Conservation (phyloP, 23 red algal genomes). For the Pyropia yezoensis region DNA sequence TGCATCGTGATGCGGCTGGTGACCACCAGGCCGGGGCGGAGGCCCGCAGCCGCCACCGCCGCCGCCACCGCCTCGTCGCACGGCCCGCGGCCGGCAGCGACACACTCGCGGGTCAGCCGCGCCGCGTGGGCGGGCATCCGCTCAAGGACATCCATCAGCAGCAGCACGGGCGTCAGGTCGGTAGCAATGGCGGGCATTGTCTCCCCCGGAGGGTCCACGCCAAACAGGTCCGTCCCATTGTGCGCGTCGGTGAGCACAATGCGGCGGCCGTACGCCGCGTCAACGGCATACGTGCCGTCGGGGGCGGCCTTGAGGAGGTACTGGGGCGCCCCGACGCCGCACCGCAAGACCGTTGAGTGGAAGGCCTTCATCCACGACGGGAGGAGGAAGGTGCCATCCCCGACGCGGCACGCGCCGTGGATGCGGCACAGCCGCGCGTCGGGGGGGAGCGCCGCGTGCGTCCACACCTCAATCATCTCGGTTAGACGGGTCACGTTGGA, state of each 20-base stretch:
- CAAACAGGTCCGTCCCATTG: slow-evolving; percentile 33
- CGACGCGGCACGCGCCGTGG: slow-evolving; percentile 31
- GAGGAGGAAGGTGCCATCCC: slow-evolving; percentile 37
- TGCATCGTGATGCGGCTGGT: slow-evolving; percentile 28
- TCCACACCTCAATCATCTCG: not conserved
- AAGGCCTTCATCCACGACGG: slow-evolving; percentile 48
- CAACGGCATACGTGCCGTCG: not conserved
- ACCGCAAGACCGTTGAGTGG: not conserved
- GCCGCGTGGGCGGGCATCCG: slow-evolving; percentile 4
- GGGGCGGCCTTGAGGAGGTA: slow-evolving; percentile 2
- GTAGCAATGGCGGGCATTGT: slow-evolving; percentile 15
- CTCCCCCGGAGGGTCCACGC: slow-evolving; percentile 19
- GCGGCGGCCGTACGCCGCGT: not conserved
- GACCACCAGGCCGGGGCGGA: slow-evolving; percentile 36
- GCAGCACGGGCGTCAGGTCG: slow-evolving; percentile 30
- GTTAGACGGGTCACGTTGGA: too few species aligned
- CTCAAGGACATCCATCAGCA: slow-evolving; percentile 32
- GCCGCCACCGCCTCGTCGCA: not conserved
- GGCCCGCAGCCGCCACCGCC: not conserved
- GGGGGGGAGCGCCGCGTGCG: slow-evolving; percentile 2
- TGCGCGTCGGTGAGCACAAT: slow-evolving; percentile 29
- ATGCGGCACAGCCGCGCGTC: slow-evolving; percentile 31
- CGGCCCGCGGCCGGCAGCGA: not conserved
- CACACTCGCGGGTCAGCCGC: not conserved
- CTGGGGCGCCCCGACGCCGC: not conserved